These are phyloP conservation scores for Fusarium coffeatum DNA, from an alignment of 2,329 filamentous ascomycete species.

Conservation along the genomic window DNA sequence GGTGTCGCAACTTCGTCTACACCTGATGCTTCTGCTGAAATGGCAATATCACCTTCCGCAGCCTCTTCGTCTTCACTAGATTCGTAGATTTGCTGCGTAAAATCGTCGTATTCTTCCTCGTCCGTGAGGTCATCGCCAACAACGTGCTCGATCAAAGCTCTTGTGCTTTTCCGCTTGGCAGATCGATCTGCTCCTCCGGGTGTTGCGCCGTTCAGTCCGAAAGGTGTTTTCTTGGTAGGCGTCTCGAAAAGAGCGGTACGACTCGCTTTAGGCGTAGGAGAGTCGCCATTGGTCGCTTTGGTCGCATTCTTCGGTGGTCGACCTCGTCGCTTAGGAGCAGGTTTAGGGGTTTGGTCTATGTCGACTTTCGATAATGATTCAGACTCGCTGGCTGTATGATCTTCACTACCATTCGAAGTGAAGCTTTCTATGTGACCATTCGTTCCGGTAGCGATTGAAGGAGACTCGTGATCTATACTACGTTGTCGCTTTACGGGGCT, in stretches of 20 bases:
- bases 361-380: slow-evolving; percentile 36
- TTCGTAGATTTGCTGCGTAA: slow-evolving; percentile 76
- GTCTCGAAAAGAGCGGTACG: slow-evolving; percentile 53
- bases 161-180: slow-evolving; percentile 85
- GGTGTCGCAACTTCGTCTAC: slow-evolving; percentile 56
- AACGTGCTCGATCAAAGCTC: slow-evolving; percentile 78
- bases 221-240: slow-evolving; percentile 51
- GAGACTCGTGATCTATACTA: slow-evolving; percentile 31
- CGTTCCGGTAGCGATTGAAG: slow-evolving; percentile 9
- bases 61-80: slow-evolving; percentile 64
- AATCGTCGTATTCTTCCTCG: slow-evolving; percentile 76
- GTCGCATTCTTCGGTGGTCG: slow-evolving; percentile 50
- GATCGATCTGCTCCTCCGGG: slow-evolving; percentile 85
- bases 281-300: slow-evolving; percentile 46
- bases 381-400: slow-evolving; percentile 14
- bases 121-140: slow-evolving; percentile 73
- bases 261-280: slow-evolving; percentile 54
- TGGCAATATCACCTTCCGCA: slow-evolving; percentile 39
- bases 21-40: slow-evolving; percentile 20
- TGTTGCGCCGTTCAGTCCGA: slow-evolving; percentile 58
- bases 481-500: slow-evolving; percentile 52
- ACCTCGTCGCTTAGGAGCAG: slow-evolving; percentile 53
- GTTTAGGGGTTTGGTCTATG: slow-evolving; percentile 45
- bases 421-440: slow-evolving; percentile 43
- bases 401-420: not conserved